Conservation (phyloP, 768 basidiomycete genomes). For the Pholiota microspora region DNA sequence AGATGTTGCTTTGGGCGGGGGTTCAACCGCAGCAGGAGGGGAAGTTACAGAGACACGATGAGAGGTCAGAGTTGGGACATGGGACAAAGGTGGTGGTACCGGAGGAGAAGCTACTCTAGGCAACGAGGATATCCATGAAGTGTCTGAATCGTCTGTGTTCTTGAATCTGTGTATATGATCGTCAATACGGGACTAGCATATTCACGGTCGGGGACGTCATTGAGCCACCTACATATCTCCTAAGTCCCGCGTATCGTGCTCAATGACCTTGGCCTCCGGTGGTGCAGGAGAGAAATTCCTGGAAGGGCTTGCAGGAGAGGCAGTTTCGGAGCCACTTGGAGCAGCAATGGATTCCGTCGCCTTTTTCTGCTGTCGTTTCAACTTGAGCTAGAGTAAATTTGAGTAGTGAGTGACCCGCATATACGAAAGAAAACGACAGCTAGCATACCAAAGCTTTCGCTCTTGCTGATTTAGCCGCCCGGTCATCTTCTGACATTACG, state of each 20-base stretch:
- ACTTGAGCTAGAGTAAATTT: slow-evolving; percentile 56
- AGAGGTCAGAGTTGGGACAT: slow-evolving; percentile 6
- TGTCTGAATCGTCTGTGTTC: slow-evolving; percentile 47
- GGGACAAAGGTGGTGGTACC: slow-evolving; percentile 18
- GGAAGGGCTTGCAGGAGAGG: slow-evolving; percentile 36
- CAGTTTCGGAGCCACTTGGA: slow-evolving; percentile 28
- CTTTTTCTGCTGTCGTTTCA: slow-evolving; percentile 79
- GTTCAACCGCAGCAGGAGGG: slow-evolving; percentile 19
- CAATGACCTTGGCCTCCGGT: slow-evolving; percentile 33
- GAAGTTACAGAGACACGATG: slow-evolving; percentile 18
- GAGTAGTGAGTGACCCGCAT: slow-evolving; percentile 12
- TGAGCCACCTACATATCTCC: slow-evolving; percentile 60
- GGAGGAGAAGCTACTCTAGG: slow-evolving; percentile 42
- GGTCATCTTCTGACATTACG: slow-evolving; percentile 67
- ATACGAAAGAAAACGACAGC: slow-evolving; percentile 4
- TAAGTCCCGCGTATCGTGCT: slow-evolving; percentile 50
- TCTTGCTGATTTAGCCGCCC: slow-evolving; percentile 79
- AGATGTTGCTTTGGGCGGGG: slow-evolving; percentile 19
- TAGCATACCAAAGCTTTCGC: slow-evolving; percentile 74
- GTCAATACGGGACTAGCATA: slow-evolving; percentile 14
- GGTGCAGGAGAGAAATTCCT: slow-evolving; percentile 52
- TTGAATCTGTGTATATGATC: slow-evolving; percentile 23
- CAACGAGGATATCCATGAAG: slow-evolving; percentile 62
- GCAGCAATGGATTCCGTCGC: slow-evolving; percentile 37
- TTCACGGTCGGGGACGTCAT: neutral